These are phyloP conservation scores for Rhizoctonia solani DNA, from an alignment of 1,284 basidiomycete genomes.

Conservation along the genomic window DNA sequence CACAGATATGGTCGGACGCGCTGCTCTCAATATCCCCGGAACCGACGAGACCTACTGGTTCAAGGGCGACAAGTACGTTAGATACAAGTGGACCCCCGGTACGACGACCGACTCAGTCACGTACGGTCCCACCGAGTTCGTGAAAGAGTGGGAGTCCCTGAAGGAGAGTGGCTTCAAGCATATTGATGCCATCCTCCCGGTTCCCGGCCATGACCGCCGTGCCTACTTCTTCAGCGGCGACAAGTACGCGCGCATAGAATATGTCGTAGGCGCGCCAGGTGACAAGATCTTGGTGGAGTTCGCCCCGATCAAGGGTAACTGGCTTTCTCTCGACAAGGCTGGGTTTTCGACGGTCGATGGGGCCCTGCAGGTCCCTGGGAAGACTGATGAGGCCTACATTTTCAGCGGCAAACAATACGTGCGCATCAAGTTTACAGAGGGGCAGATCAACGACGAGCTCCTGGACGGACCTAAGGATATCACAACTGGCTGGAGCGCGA, in stretches of 20 bases:
- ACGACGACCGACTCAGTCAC: neutral
- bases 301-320: neutral
- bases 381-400: constrained; percentile 5
- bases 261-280: neutral
- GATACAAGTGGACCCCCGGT: constrained; percentile 12
- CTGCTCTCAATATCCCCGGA: constrained; percentile 12
- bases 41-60: constrained; percentile 17
- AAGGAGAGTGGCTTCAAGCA: constrained; percentile 8
- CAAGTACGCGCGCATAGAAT: constrained; percentile 5
- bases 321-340: constrained; percentile 4
- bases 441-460: neutral
- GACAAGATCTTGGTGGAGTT: neutral
- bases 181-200: constrained; percentile 21
- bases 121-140: constrained; percentile 17
- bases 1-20: constrained; percentile 23
- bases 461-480: neutral
- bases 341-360: constrained; percentile 7
- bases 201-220: constrained; percentile 6
- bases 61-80: constrained; percentile 32
- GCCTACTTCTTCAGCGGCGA: constrained; percentile 15
- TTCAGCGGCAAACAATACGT: constrained; percentile 6
- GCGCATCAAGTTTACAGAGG: neutral
- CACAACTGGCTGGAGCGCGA: neutral
- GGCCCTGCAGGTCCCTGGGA: constrained; percentile 8
- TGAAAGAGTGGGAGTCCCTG: constrained; percentile 12